Evolutionary conservation across 176 grass and related monocot genomes (phyloP).

Genomic region (Zoysia japonica): DNA sequence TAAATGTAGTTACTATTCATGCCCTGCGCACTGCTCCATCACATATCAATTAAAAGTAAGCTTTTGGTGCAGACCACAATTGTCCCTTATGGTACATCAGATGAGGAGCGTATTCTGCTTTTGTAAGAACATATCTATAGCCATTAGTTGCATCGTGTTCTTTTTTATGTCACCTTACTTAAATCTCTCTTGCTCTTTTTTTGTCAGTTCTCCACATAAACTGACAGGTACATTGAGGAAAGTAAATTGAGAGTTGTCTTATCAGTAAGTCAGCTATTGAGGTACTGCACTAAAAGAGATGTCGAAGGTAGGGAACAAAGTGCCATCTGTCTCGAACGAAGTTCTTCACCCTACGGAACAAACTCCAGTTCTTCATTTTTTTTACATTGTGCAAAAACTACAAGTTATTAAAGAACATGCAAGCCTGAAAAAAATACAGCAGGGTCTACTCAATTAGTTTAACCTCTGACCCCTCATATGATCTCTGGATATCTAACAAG

Average conservation of each 20-base stretch:
- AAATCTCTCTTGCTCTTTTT: background rate
- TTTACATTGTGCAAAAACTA: no score
- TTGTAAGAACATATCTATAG: slow-evolving; percentile 65
- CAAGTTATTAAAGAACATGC: no score
- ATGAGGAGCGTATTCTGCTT: slow-evolving; percentile 74
- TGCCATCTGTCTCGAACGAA: slow-evolving; percentile 36
- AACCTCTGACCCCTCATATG: no score
- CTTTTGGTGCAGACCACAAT: slow-evolving; percentile 87
- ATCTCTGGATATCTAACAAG: no score
- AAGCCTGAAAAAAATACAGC: no score
- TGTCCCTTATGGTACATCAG: slow-evolving; percentile 82
- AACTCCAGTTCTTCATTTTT: slow-evolving; percentile 16
- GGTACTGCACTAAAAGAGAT: slow-evolving; percentile 41
- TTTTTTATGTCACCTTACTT: slow-evolving; percentile 16
- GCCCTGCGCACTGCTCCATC: slow-evolving; percentile 69
- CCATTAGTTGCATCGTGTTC: background rate
- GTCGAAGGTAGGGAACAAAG: slow-evolving; percentile 41
- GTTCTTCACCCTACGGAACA: slow-evolving; percentile 36
- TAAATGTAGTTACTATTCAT: slow-evolving; percentile 92
- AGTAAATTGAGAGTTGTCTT: slow-evolving; percentile 95
- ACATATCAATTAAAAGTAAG: slow-evolving; percentile 98
- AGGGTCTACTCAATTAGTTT: no score
- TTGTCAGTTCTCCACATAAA: slow-evolving; percentile 87
- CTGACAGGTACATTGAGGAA: slow-evolving; percentile 84
- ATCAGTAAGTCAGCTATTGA: slow-evolving; percentile 51